Evolutionary conservation across 768 basidiomycete genomes (phyloP).

Genomic region (Calocybe gangraenosa): DNA sequence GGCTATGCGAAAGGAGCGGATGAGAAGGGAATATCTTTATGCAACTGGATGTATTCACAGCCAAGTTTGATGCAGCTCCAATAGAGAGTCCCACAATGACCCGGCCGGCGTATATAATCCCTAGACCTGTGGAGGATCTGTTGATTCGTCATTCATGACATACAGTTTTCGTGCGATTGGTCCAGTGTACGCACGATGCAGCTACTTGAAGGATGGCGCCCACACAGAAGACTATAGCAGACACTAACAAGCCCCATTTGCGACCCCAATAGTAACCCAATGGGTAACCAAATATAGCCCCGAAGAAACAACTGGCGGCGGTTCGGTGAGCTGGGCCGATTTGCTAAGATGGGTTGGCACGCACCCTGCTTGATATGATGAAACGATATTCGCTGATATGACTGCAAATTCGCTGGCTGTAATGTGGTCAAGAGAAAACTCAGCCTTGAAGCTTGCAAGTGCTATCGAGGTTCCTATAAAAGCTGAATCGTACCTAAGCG

Average conservation of each 20-base stretch:
- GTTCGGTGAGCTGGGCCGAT: neutral
- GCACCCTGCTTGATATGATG: constrained; percentile 40
- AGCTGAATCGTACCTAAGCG: constrained; percentile 33
- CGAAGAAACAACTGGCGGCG: constrained; percentile 31
- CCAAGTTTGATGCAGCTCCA: constrained; percentile 32
- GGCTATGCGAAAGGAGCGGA: constrained; percentile 19
- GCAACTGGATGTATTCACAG: constrained; percentile 15
- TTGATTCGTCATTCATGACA: neutral
- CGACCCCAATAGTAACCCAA: constrained; percentile 36
- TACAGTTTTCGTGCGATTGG: neutral
- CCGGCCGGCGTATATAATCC: constrained; percentile 38
- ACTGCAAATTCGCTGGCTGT: constrained; percentile 24
- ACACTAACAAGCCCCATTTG: constrained; percentile 27
- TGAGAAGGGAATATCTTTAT: neutral
- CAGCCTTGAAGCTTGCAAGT: constrained; percentile 36
- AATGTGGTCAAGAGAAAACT: constrained; percentile 35
- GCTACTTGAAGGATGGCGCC: constrained; percentile 34
- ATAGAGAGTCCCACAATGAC: constrained; percentile 37
- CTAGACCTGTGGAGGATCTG: constrained; percentile 27
- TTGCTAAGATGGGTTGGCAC: neutral
- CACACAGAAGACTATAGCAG: constrained; percentile 33
- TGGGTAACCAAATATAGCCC: constrained; percentile 32
- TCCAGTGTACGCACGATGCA: constrained; percentile 20
- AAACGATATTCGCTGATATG: constrained; percentile 42
- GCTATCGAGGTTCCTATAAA: constrained; percentile 45